These are phyloP conservation scores for Leptodermis oblonga DNA, from an alignment of 257 asterid species.

Conservation along the genomic window DNA sequence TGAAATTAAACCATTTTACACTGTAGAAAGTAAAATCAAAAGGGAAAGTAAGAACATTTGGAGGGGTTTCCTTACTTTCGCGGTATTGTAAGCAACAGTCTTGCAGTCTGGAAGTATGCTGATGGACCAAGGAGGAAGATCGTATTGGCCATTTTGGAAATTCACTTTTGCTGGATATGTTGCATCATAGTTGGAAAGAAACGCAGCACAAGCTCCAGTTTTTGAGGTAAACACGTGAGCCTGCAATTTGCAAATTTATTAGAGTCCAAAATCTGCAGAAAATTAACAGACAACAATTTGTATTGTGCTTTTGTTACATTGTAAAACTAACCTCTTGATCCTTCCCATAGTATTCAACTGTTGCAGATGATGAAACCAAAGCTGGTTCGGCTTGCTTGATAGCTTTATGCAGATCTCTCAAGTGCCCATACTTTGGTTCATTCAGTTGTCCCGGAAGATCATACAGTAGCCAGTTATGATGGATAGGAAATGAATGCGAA, in stretches of 20 bases:
- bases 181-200: conserved; percentile 76
- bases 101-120: conserved; percentile 95
- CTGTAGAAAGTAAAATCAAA: neutral
- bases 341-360: conserved; percentile 67
- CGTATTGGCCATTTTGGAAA: conserved; percentile 52
- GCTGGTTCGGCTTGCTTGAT: conserved; percentile 85
- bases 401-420: conserved; percentile 76
- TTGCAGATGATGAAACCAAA: conserved; percentile 73
- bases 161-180: conserved; percentile 46
- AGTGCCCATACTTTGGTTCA: conserved; percentile 79
- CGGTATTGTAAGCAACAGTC: conserved; percentile 78
- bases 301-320: no score
- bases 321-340: conserved; percentile 79
- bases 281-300: neutral
- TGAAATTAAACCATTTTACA: neutral
- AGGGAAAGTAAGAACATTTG: neutral
- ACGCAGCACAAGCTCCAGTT: conserved; percentile 79
- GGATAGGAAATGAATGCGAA: no score
- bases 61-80: conserved; percentile 44
- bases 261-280: neutral
- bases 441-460: conserved; percentile 68
- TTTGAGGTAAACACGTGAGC: conserved; percentile 71
- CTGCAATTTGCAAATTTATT: conserved; percentile 30
- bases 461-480: no score
- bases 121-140: conserved; percentile 93